phyloP scores from a whole-genome alignment of 352 stramenopile species.

The Phytophthora vignae region DNA sequence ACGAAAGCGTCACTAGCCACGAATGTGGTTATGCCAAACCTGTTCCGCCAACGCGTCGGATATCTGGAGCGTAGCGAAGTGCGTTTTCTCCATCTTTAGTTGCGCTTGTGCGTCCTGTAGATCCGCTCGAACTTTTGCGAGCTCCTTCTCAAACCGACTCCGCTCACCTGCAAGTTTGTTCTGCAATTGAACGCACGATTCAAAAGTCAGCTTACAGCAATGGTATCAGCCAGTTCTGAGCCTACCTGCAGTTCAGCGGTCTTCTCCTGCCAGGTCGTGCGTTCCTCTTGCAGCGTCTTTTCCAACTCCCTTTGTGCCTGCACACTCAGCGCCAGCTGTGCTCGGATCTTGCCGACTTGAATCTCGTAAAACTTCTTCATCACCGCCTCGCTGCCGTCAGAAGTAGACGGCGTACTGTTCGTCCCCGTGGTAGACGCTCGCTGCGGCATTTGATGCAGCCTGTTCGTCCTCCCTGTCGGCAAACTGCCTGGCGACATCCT shows the following conservation, averaged over 20 bases:
- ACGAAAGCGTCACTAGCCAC: neutral
- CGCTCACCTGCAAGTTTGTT: slow-evolving; percentile 15
- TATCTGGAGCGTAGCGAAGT: slow-evolving; percentile 70
- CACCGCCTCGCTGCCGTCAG: slow-evolving; percentile 36
- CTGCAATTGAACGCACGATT: slow-evolving; percentile 2
- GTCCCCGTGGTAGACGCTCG: neutral
- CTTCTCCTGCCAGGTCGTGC: slow-evolving; percentile 34
- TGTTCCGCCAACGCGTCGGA: slow-evolving; percentile 72
- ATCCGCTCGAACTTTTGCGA: slow-evolving; percentile 33
- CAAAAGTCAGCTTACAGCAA: neutral
- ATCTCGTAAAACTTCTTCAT: slow-evolving; percentile 88
- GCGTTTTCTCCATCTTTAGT: slow-evolving; percentile 68
- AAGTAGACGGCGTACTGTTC: neutral
- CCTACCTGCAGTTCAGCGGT: slow-evolving; percentile 39
- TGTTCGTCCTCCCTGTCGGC: slow-evolving; percentile 17
- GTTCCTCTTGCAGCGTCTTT: slow-evolving; percentile 57
- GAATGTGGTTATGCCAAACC: slow-evolving; percentile 21
- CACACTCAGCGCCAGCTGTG: slow-evolving; percentile 56
- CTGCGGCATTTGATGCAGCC: slow-evolving; percentile 19
- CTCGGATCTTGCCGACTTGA: slow-evolving; percentile 79
- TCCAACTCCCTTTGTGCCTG: slow-evolving; percentile 62
- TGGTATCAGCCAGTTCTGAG: neutral
- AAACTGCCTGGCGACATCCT: slow-evolving; percentile 7
- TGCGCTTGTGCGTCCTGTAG: slow-evolving; percentile 39
- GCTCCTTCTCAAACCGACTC: slow-evolving; percentile 35